Conservation (phyloP, 208 protist species). For the Kentomonas sorsogonicus region DNA sequence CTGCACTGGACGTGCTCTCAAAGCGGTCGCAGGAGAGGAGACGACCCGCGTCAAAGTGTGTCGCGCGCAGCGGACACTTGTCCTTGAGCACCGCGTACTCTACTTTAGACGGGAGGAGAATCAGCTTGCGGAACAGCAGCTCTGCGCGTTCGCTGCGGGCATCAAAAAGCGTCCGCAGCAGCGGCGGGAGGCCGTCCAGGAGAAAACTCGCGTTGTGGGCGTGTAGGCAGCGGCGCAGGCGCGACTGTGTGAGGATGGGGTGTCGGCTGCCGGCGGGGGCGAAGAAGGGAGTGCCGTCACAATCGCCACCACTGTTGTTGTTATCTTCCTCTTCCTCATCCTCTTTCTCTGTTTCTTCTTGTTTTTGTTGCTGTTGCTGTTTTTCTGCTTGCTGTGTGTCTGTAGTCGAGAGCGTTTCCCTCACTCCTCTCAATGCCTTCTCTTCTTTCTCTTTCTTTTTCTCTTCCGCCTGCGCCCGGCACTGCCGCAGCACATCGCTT, state of each 20-base stretch:
- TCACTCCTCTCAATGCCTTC: too few species aligned
- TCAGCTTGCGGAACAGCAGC: conserved; percentile 70
- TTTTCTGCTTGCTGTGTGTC: too few species aligned
- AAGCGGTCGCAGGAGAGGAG: conserved; percentile 53
- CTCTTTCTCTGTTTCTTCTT: too few species aligned
- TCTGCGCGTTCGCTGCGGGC: conserved; percentile 43
- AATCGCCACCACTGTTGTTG: too few species aligned
- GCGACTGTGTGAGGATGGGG: conserved; percentile 62
- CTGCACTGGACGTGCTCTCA: conserved; percentile 23
- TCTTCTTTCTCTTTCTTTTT: too few species aligned
- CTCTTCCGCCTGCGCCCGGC: too few species aligned
- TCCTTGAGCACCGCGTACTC: conserved; percentile 71
- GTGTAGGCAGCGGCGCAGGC: conserved; percentile 55
- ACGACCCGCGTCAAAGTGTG: conserved; percentile 71
- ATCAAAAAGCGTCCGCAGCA: conserved; percentile 61
- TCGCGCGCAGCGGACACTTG: conserved; percentile 47
- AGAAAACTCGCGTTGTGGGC: conserved; percentile 59
- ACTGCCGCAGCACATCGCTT: conserved; percentile 47
- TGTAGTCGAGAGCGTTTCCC: too few species aligned
- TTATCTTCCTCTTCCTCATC: too few species aligned
- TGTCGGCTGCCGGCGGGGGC: conserved; percentile 40
- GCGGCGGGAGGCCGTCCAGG: conserved; percentile 59
- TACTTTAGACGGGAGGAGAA: conserved; percentile 58
- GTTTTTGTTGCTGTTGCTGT: too few species aligned
- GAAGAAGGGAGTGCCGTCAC: too few species aligned